Evolutionary conservation across 768 basidiomycete genomes (phyloP), one percentile per base, ranked within the genome.

Genomic region (Tylopilus sp.): DNA sequence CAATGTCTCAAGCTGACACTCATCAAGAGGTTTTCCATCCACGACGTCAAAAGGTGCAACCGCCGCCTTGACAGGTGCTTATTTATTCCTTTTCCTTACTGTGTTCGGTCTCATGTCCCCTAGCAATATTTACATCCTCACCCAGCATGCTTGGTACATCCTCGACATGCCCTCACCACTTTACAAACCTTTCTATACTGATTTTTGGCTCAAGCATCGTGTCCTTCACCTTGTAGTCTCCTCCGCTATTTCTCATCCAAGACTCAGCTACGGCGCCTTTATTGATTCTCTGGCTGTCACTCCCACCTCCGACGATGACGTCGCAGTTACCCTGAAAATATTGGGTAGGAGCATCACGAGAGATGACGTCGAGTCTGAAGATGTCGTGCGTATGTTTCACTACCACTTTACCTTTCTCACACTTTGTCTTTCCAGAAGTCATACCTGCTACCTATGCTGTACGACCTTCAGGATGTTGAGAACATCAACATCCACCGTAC

Each of bases 101-200:
- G 6, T 40, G 18, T 42, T 2, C 20, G 4, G 28, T 48, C 57
- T 69, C 57, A 65, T n/a, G 8, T 2, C 46, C 30, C 13, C 6
- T 45, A 88, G 86, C 21, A 80, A 81, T 52, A 76, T 88, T 3
- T 88, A 83, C 53, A 66, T 89, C 25, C 75, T 78, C 40, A 88
- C 87, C 0, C 40, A 71, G 40, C 63, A 68, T 63, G 84, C 86
- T 0, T 89, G 86, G 86, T 89, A 89, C 55, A 83, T 88, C 48
- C 72, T 89, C 2, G 73, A 75, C 11, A 52, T 54, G 2, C 83
- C 86, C 0, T 74, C 79, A 0, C 40, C 45, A 1, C 30, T 48
- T 3, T 88, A 88, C 56, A 43, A 46, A 13, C 66, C 71, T 1
- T 77, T 74, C 47, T 87, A 74, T 58, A 52, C 52, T 1, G 52